Conservation (phyloP, 176 grass and related monocot genomes). For the Aechmea fasciata region DNA sequence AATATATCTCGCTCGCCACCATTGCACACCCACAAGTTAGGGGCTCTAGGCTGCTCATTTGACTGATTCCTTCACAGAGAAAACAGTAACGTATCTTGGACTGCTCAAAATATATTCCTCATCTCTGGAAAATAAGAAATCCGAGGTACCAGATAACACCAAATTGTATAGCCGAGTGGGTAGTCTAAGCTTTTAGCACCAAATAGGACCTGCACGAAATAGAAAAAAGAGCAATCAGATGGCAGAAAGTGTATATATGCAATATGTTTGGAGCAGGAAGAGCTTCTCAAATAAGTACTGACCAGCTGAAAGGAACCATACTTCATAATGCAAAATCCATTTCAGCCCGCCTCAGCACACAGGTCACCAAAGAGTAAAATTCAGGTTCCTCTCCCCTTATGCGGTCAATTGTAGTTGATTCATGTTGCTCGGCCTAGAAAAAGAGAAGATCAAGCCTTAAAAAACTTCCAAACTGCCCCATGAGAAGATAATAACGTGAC, state of each 20-base stretch:
- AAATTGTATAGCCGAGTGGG: background rate
- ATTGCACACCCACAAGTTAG: background rate
- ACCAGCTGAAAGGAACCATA: background rate
- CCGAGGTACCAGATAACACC: background rate
- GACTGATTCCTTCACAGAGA: background rate
- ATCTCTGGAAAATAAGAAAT: background rate
- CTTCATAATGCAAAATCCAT: conserved; percentile 50
- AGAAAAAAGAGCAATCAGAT: background rate
- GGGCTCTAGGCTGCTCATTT: background rate
- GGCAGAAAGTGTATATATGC: background rate
- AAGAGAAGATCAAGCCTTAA: background rate
- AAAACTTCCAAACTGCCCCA: no score
- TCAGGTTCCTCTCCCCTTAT: conserved; percentile 65
- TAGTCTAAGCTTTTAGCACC: background rate
- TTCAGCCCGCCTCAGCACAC: conserved; percentile 49
- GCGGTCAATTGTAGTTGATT: conserved; percentile 52
- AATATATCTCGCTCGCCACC: background rate
- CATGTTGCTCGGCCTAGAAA: conserved; percentile 57
- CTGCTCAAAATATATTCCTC: background rate
- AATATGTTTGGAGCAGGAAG: background rate
- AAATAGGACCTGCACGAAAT: background rate
- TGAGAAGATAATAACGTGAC: no score
- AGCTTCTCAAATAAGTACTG: background rate
- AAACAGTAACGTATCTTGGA: background rate
- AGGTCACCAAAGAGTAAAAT: conserved; percentile 57